Conservation (phyloP, 495 filamentous ascomycete genomes). For the Aspergillus avenaceus region DNA sequence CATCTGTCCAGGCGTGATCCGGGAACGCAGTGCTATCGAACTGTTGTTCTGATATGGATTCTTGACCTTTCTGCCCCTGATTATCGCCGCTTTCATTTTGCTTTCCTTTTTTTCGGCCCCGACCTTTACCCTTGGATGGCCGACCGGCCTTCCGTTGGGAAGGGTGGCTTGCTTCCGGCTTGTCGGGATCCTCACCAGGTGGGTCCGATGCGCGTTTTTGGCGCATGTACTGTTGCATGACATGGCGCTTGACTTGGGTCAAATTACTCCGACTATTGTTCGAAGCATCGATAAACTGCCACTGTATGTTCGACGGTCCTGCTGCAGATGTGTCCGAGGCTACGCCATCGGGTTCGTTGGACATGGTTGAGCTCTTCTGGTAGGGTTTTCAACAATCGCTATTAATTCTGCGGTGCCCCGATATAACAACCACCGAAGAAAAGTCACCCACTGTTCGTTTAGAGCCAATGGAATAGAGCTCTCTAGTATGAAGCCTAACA, state of each 20-base stretch:
- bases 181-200: slow-evolving; percentile 1
- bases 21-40: not conserved
- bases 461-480: too few species aligned
- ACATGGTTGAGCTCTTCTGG: slow-evolving; percentile 10
- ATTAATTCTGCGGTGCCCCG: not conserved
- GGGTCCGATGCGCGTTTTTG: slow-evolving; percentile 29
- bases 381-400: not conserved
- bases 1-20: not conserved
- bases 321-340: not conserved
- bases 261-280: slow-evolving; percentile 36
- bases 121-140: slow-evolving; percentile 18
- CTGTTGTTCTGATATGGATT: not conserved
- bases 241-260: slow-evolving; percentile 44
- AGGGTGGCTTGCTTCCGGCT: slow-evolving; percentile 11
- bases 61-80: slow-evolving; percentile 1
- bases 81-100: not conserved
- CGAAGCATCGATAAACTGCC: slow-evolving; percentile 43
- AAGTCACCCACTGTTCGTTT: too few species aligned
- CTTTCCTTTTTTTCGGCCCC: slow-evolving; percentile 5
- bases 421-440: too few species aligned
- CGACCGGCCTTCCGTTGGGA: slow-evolving; percentile 13
- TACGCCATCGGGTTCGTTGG: slow-evolving; percentile 1
- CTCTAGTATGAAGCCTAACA: too few species aligned
- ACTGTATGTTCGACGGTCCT: slow-evolving; percentile 20
- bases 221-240: slow-evolving; percentile 46